Percentiles rank a stretch among this genome's conserved stretches.
Conservation (phyloP, 2,329 filamentous ascomycete genomes). For the Phoma sp. region DNA sequence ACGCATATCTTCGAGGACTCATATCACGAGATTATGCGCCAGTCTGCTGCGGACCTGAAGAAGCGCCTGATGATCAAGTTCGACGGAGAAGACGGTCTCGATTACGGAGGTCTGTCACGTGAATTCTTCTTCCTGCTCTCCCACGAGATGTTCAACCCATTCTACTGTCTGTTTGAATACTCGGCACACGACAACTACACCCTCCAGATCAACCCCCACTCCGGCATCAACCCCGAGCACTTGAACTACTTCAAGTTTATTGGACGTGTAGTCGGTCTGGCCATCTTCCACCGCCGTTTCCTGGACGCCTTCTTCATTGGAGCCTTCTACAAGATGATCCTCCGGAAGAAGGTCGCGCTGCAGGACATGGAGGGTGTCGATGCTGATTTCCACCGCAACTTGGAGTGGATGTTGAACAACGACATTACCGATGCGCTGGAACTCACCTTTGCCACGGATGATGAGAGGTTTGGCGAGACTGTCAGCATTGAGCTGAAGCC, state of each 20-base stretch:
- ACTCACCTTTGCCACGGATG: slow-evolving; percentile 95
- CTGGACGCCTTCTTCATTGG: slow-evolving; percentile 99
- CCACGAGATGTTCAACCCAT: slow-evolving; percentile 99
- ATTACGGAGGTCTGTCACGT: slow-evolving; percentile 93
- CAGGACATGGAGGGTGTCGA: slow-evolving; percentile 99
- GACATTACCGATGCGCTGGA: slow-evolving; percentile 95
- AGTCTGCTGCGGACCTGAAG: slow-evolving; percentile 94
- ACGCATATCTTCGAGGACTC: slow-evolving; percentile 99
- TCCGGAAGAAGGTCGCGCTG: slow-evolving; percentile 88
- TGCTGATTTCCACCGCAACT: slow-evolving; percentile 93
- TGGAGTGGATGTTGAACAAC: slow-evolving; percentile 98
- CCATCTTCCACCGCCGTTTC: slow-evolving; percentile 98
- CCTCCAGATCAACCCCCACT: slow-evolving; percentile 98
- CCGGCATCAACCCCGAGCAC: slow-evolving; percentile 98
- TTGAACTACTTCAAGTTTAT: slow-evolving; percentile 99
- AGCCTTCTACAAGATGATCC: slow-evolving; percentile 98
- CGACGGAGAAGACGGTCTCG: slow-evolving; percentile 95
- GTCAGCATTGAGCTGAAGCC: slow-evolving; percentile 94
- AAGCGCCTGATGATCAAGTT: slow-evolving; percentile 99
- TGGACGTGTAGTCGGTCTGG: slow-evolving; percentile 92
- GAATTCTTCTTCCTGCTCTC: slow-evolving; percentile 99
- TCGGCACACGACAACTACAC: slow-evolving; percentile 99
- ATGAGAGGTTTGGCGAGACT: slow-evolving; percentile 94
- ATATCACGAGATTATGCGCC: slow-evolving; percentile 97
- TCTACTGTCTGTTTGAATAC: slow-evolving; percentile 99